phyloP scores from a whole-genome alignment of 2,329 filamentous ascomycete species.

The Chrysosporium queenslandicum region DNA sequence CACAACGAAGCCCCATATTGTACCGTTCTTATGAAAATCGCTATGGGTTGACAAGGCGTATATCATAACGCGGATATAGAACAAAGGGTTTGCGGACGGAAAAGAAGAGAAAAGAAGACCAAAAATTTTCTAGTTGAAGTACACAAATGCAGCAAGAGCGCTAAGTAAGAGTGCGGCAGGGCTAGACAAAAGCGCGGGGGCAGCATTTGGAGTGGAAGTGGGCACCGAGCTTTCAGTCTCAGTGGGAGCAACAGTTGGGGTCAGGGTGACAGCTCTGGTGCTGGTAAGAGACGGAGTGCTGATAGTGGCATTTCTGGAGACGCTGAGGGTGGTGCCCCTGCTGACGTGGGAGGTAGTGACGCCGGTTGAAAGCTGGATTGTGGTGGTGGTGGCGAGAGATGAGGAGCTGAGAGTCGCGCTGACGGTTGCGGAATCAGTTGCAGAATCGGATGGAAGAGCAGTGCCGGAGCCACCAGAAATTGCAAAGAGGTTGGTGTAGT shows the following conservation, averaged over 20 bases:
- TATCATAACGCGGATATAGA: not conserved
- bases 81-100: not conserved
- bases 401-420: not conserved
- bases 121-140: conserved; percentile 21
- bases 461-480: conserved; percentile 32
- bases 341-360: conserved; percentile 16
- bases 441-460: not conserved
- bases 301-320: conserved; percentile 14
- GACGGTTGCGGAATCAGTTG: not conserved
- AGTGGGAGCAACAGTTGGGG: conserved; percentile 18
- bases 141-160: conserved; percentile 28
- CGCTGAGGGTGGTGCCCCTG: conserved; percentile 14
- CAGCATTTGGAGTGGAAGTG: conserved; percentile 18
- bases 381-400: not conserved
- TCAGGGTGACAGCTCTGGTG: conserved; percentile 18
- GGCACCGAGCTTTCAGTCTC: conserved; percentile 18
- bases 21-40: not conserved
- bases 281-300: conserved; percentile 15
- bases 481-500: conserved; percentile 48
- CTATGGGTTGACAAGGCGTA: not conserved
- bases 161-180: conserved; percentile 26
- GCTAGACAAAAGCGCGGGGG: conserved; percentile 21
- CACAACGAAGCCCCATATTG: not conserved
- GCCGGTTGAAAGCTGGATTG: conserved; percentile 12
- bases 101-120: conserved; percentile 10